Conservation (phyloP, 106 monocot species). For the Apostasia ramifera region DNA sequence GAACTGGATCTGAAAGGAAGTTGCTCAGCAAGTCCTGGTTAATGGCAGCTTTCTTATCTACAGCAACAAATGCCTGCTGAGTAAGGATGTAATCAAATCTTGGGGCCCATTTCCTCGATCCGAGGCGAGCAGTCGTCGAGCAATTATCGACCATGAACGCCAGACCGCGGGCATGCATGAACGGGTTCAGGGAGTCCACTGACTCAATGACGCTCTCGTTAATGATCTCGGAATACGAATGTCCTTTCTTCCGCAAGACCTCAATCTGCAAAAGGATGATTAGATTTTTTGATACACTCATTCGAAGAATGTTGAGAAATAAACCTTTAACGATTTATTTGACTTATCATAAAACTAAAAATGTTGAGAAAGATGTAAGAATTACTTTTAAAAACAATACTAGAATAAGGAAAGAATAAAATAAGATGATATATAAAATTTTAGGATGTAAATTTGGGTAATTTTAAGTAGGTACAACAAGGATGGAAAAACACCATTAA, state of each 20-base stretch:
- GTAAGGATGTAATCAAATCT: constrained; percentile 69
- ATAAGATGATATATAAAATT: no score
- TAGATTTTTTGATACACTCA: neutral
- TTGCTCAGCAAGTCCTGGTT: constrained; percentile 89
- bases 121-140: constrained; percentile 54
- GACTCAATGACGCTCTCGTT: constrained; percentile 69
- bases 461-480: no score
- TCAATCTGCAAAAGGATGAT: constrained; percentile 49
- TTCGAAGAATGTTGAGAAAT: no score
- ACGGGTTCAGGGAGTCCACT: constrained; percentile 66
- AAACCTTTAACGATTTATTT: no score
- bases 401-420: no score
- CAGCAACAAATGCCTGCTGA: constrained; percentile 67
- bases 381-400: no score
- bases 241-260: constrained; percentile 73
- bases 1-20: constrained; percentile 75
- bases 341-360: no score
- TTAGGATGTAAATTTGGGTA: no score
- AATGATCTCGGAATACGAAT: constrained; percentile 85
- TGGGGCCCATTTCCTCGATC: constrained; percentile 72
- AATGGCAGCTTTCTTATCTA: constrained; percentile 46
- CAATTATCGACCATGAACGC: constrained; percentile 78
- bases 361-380: no score
- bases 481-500: no score
- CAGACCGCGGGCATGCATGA: constrained; percentile 72